Conservation (phyloP, 192 early-diverging fungal species). For the Rhizoclosmatium globosum region DNA sequence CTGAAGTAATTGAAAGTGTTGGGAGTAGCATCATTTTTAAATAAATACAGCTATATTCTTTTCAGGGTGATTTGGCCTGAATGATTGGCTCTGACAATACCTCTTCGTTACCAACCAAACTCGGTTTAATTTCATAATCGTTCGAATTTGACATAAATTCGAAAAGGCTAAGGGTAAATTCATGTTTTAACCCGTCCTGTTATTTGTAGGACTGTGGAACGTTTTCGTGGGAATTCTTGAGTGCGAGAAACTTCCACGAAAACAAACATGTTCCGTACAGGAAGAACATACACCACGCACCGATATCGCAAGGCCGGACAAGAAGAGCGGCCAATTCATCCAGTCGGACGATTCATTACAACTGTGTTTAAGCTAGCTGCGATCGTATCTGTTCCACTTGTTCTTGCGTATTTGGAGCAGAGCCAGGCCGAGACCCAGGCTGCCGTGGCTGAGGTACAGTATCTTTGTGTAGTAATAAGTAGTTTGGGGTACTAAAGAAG, state of each 20-base stretch:
- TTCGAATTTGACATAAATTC: too few species aligned
- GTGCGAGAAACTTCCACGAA: not conserved
- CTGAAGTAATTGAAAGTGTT: too few species aligned
- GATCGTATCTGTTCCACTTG: constrained; percentile 11
- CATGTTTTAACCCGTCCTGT: too few species aligned
- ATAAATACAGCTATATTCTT: too few species aligned
- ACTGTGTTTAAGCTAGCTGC: constrained; percentile 7
- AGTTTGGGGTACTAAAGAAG: not conserved
- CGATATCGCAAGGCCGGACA: not conserved
- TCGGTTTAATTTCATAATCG: too few species aligned
- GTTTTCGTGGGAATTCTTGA: too few species aligned
- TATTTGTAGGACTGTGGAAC: too few species aligned
- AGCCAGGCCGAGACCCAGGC: not conserved
- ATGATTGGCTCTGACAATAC: too few species aligned
- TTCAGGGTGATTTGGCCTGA: too few species aligned
- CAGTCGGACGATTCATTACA: not conserved
- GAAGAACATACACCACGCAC: constrained; percentile 1
- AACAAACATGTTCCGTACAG: constrained; percentile 21
- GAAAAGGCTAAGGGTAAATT: too few species aligned
- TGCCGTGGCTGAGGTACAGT: constrained; percentile 27
- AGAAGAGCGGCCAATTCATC: not conserved
- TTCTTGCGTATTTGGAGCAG: constrained; percentile 27
- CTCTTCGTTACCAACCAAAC: too few species aligned
- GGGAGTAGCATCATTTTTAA: too few species aligned
- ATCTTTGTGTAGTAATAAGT: not conserved